Evolutionary conservation across 148 eudicot species (phyloP), one percentile per base, ranked within the genome.

Genomic region (Fallopia convolvulus): DNA sequence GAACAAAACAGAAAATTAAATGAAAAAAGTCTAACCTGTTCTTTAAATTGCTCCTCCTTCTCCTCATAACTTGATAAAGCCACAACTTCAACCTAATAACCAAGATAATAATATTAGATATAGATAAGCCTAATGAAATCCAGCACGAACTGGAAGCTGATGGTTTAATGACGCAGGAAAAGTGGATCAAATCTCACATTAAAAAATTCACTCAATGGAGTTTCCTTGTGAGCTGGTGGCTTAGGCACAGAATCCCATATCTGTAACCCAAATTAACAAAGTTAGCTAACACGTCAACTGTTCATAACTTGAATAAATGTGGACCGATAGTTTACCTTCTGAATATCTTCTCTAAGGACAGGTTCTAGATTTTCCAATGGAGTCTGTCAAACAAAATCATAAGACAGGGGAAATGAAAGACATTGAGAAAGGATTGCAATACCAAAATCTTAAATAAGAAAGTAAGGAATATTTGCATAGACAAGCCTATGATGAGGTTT

Each of bases 181-280:
- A 68, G 72, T 36, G 42, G 20, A 68, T 68, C 72, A 68, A 42
- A 75, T 50, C 98, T 92, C 87, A 94, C 99, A 91, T 92, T 92
- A 77, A 95, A 95, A 87, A 95, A 95, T 80, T 95, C 99, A 72
- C 97, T 89, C 70, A 95, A 72, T 30, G 94, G 99, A 56, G 99
- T 95, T 61, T 91, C 89, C 85, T 83, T 87, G 88, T 92, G 99
- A 61, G 92, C 99, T 82, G 88, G 87, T 76, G 99, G 99, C 87
- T 94, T 94, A 65, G 99, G 97, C 82, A 94, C 99, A 32, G 96
- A 86, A 83, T 94, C 99, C 99, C 99, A 94, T 78, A 94, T 94
- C 99, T 94, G 79, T 68, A 79, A 70, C 77, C 70, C 66, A 78
- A 50, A 33, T 15, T 61, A 47, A 75, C 68, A n/a, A 17, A 10